Evolutionary conservation across 192 early-diverging fungal species (phyloP).

Genomic region (Blastocladiella britannica): DNA sequence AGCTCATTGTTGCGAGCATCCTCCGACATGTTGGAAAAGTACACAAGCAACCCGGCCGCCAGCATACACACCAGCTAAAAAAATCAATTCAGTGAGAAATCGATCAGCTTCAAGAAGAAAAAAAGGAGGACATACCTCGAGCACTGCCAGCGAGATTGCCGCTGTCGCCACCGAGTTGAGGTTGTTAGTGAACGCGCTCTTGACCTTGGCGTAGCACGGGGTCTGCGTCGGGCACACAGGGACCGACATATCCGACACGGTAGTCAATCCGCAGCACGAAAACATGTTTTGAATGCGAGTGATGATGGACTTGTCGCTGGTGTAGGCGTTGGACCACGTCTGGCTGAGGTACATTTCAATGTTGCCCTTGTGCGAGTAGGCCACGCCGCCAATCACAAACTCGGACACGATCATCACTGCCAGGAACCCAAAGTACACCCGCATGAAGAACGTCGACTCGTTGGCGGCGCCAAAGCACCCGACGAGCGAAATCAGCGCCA

Average conservation of each 20-base stretch:
- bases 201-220: not conserved
- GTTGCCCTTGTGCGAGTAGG: not conserved
- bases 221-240: not conserved
- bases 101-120: too few relatives aligned
- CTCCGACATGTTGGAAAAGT: not conserved
- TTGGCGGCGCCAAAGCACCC: not conserved
- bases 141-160: not conserved
- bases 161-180: not conserved
- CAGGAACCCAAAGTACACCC: not conserved
- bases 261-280: not conserved
- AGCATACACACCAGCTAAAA: not conserved
- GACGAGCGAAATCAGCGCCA: not conserved
- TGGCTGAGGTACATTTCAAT: not conserved
- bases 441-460: not conserved
- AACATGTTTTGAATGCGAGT: not conserved
- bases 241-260: not conserved
- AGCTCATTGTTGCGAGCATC: not conserved
- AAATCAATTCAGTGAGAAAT: not conserved
- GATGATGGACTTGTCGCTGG: not conserved
- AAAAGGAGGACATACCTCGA: not conserved
- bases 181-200: not conserved
- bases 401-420: not conserved
- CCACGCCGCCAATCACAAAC: not conserved
- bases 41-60: not conserved
- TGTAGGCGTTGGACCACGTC: not conserved